phyloP scores from a whole-genome alignment of 164 flowering plant genomes.

The Liquidambar formosana region DNA sequence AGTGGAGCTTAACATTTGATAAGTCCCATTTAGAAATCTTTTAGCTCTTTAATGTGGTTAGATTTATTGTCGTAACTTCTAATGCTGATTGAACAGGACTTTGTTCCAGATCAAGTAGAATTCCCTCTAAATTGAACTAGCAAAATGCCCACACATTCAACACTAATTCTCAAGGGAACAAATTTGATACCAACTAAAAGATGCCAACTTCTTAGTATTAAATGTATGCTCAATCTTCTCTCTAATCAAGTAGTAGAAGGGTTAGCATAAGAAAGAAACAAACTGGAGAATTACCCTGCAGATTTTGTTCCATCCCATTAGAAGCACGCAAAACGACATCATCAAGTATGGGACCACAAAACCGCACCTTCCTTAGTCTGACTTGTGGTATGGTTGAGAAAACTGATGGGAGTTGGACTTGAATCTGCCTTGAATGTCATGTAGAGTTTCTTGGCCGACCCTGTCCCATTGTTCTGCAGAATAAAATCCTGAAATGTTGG shows the following conservation, averaged over 20 bases:
- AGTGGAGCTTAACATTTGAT: too few species aligned
- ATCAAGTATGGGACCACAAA: constrained; percentile 53
- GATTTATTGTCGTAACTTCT: too few species aligned
- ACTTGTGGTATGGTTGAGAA: constrained; percentile 32
- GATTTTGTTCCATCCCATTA: constrained; percentile 16
- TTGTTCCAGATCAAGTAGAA: constrained; percentile 38
- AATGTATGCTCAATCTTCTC: too few species aligned
- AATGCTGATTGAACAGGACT: constrained; percentile 34
- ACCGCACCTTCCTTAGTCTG: constrained; percentile 35
- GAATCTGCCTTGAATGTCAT: constrained; percentile 40
- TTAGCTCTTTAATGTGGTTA: too few species aligned
- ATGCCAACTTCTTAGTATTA: too few species aligned
- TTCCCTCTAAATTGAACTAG: too few species aligned
- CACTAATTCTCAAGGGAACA: too few species aligned
- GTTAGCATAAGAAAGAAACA: too few species aligned
- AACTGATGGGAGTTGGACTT: constrained; percentile 30
- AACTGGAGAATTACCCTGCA: constrained; percentile 1
- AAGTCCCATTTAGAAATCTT: too few species aligned
- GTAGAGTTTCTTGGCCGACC: constrained; percentile 31
- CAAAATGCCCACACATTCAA: too few species aligned
- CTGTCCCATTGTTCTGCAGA: constrained; percentile 39
- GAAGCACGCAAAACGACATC: constrained; percentile 37
- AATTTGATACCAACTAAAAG: too few species aligned
- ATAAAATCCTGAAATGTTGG: constrained; percentile 32
- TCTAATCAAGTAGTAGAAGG: too few species aligned